Evolutionary conservation across 2,329 filamentous ascomycete species (phyloP), one percentile per base, ranked within the genome.

Genomic region (Epichloe sibirici): DNA sequence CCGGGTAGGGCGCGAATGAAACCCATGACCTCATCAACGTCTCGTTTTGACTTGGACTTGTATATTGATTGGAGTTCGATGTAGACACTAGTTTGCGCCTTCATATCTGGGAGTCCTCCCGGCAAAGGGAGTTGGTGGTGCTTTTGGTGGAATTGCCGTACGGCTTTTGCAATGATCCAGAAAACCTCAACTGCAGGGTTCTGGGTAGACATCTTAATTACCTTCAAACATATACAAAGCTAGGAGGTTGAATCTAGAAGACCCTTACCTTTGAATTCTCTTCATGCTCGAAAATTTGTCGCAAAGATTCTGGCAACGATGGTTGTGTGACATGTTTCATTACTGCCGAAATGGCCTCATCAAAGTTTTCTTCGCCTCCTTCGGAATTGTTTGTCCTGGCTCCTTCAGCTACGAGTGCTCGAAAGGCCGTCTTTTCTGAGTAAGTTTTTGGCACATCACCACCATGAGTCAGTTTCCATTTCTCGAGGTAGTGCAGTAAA

Each of bases 91-190:
- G 90, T 95, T 64, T 91, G 81, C 3, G 93, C 90, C 72, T 98
- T 98, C 93, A 98, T 98, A 66, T 98, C 93, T 2, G 94, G 93
- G 2, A 98, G 74, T 3, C 85, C 83, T 12, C 93, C 94, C 0
- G 90, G 85, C 0, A 98, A 74, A 15, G 93, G 93, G 5, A 98
- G 76, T 31, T 84, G 77, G 7, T 76, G 71, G 64, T 96, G 82
- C 51, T 81, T 81, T 9, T 78, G 68, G 66, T 91, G 84, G 67
- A 98, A 98, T 21, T 77, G 64, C 55, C 82, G 82, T 52, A 97
- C 76, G 0, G 91, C 90, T 52, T 82, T 77, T 8, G 88, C 86
- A 59, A 96, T 91, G 55, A 90, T 70, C 93, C 94, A 98, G 71
- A 98, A 97, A 53, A 79, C 79, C 0, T 78, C 52, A 55, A 48